These are phyloP conservation scores for Sporisorium graminicola DNA, from an alignment of 1,284 basidiomycete genomes.

Conservation along the genomic window DNA sequence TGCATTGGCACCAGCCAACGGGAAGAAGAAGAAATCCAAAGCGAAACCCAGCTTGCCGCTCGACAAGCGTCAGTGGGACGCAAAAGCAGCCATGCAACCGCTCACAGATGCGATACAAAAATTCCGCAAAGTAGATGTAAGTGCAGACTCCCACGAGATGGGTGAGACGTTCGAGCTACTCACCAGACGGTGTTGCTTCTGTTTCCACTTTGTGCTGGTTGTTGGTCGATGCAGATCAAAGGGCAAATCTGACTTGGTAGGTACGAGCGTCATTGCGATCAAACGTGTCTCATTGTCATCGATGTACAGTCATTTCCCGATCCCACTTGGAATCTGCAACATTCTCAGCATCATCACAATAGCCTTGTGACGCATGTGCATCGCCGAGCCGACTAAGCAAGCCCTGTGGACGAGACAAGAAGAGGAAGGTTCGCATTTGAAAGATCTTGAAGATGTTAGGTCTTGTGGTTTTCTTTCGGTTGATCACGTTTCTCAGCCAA, in stretches of 20 bases:
- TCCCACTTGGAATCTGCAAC: background rate
- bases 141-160: background rate
- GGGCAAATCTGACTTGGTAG: conserved; percentile 49
- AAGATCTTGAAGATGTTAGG: background rate
- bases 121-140: conserved; percentile 73
- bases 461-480: background rate
- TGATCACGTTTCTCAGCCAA: conserved; percentile 8
- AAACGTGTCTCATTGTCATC: background rate
- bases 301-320: background rate
- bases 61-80: conserved; percentile 71
- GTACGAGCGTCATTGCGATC: background rate
- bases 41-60: conserved; percentile 40
- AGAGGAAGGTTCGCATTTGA: too few relatives aligned
- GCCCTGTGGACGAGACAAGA: too few relatives aligned
- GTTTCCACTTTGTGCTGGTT: background rate
- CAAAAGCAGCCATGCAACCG: conserved; percentile 71
- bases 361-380: background rate
- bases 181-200: background rate
- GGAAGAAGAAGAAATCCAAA: conserved; percentile 45
- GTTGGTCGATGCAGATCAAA: conserved; percentile 38
- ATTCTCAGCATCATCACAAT: too few relatives aligned
- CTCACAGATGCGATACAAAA: conserved; percentile 71
- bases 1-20: conserved; percentile 14
- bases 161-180: background rate
- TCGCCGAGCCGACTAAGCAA: too few relatives aligned